A percentile compares a stretch with the other conserved stretches of the same genome.
These are phyloP conservation scores for Astragalus membranaceus DNA, from an alignment of 306 rosid species.

Conservation along the genomic window DNA sequence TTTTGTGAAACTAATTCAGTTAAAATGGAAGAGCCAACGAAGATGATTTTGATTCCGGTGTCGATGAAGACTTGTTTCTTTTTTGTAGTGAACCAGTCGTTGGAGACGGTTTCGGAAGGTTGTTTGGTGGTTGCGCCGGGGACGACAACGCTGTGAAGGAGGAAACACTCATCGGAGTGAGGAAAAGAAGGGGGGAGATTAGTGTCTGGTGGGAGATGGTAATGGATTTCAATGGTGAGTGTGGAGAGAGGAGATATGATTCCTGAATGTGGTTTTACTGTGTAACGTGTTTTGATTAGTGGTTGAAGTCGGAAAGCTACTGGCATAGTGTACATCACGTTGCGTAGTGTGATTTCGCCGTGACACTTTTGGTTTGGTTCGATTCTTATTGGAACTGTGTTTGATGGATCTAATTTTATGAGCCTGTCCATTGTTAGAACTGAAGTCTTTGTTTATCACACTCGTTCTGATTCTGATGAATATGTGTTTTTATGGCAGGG, in stretches of 20 bases:
- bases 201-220: constrained; percentile 46
- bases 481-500: not conserved
- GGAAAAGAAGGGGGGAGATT: constrained; percentile 56
- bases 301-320: constrained; percentile 80
- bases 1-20: constrained; percentile 37
- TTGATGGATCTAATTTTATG: constrained; percentile 71
- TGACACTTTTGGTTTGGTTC: constrained; percentile 47
- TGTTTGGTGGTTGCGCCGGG: constrained; percentile 68
- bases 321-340: constrained; percentile 90
- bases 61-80: constrained; percentile 80
- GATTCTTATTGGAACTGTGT: constrained; percentile 38
- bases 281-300: constrained; percentile 49
- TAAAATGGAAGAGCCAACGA: constrained; percentile 46
- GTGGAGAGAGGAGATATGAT: constrained; percentile 66
- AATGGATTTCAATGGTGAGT: constrained; percentile 43
- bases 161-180: constrained; percentile 51
- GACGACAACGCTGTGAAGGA: constrained; percentile 73
- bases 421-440: constrained; percentile 51
- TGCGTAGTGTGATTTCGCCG: constrained; percentile 53
- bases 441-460: not conserved
- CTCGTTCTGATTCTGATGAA: not conserved
- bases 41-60: constrained; percentile 58
- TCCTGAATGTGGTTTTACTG: constrained; percentile 61
- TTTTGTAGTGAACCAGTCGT: constrained; percentile 64
- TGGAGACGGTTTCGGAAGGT: constrained; percentile 52